phyloP scores from a whole-genome alignment of 805 yeast species.

The Starmerella riodocensis region DNA sequence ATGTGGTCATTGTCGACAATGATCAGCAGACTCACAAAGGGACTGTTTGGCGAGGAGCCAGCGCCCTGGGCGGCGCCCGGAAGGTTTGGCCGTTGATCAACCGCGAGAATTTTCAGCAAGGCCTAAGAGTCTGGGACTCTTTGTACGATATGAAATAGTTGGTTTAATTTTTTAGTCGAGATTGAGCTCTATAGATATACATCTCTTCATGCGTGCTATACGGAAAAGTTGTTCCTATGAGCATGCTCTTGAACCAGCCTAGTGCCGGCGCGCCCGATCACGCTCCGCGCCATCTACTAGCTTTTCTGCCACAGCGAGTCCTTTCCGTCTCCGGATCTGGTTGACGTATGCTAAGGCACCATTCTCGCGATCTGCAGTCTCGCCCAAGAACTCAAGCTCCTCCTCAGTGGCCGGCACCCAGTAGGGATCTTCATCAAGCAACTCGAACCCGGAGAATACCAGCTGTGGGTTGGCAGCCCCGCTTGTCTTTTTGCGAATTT shows the following conservation, averaged over 20 bases:
- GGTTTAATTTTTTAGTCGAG: neutral
- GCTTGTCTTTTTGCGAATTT: constrained; percentile 79
- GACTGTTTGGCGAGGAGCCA: constrained; percentile 11
- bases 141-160: constrained; percentile 11
- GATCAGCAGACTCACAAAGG: neutral
- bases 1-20: neutral
- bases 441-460: constrained; percentile 76
- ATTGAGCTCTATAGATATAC: no score
- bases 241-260: neutral
- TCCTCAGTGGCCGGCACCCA: constrained; percentile 99
- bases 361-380: constrained; percentile 81
- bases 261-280: constrained; percentile 32
- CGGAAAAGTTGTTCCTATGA: no score
- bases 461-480: constrained; percentile 97
- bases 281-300: constrained; percentile 86
- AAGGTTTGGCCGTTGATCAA: constrained; percentile 18
- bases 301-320: constrained; percentile 78
- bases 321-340: constrained; percentile 68
- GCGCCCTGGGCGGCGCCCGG: constrained; percentile 10
- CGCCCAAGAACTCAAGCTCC: constrained; percentile 87
- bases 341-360: constrained; percentile 81
- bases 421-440: constrained; percentile 85
- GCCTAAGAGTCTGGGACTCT: constrained; percentile 15
- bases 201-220: no score
- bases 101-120: constrained; percentile 4